Evolutionary conservation across 495 filamentous ascomycete species (phyloP).

Genomic region (Hypoxylon rickii): DNA sequence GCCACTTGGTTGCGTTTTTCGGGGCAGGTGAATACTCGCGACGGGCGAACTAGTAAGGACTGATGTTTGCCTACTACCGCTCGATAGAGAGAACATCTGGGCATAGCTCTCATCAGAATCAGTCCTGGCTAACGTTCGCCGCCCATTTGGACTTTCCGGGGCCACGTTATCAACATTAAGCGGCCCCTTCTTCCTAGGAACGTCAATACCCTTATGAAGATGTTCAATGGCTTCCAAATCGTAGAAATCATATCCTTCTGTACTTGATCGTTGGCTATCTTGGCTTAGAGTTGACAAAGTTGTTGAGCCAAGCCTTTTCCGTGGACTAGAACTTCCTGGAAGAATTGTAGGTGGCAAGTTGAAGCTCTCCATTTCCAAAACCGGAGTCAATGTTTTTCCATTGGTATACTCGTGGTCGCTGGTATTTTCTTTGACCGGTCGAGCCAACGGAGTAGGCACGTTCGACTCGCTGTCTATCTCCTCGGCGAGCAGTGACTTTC

Average conservation of each 20-base stretch:
- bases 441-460: constrained; percentile 76
- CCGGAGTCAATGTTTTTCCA: constrained; percentile 44
- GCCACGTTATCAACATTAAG: constrained; percentile 39
- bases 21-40: constrained; percentile 30
- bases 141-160: constrained; percentile 30
- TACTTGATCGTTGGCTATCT: constrained; percentile 48
- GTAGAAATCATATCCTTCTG: constrained; percentile 63
- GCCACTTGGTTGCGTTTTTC: constrained; percentile 23
- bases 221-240: constrained; percentile 54
- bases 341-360: constrained; percentile 47
- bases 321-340: constrained; percentile 29
- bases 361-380: constrained; percentile 49
- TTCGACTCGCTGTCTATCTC: constrained; percentile 76
- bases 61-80: constrained; percentile 56
- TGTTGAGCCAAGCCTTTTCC: constrained; percentile 50
- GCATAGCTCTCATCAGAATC: constrained; percentile 79
- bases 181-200: constrained; percentile 35
- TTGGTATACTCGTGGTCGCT: constrained; percentile 24
- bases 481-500: constrained; percentile 47
- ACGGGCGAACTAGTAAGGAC: constrained; percentile 46
- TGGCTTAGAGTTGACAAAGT: constrained; percentile 49
- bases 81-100: constrained; percentile 80
- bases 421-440: constrained; percentile 60
- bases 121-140: constrained; percentile 57
- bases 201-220: constrained; percentile 49